Evolutionary conservation across 2,329 filamentous ascomycete species (phyloP).

Genomic region (Ceratocystis lukuohia): DNA sequence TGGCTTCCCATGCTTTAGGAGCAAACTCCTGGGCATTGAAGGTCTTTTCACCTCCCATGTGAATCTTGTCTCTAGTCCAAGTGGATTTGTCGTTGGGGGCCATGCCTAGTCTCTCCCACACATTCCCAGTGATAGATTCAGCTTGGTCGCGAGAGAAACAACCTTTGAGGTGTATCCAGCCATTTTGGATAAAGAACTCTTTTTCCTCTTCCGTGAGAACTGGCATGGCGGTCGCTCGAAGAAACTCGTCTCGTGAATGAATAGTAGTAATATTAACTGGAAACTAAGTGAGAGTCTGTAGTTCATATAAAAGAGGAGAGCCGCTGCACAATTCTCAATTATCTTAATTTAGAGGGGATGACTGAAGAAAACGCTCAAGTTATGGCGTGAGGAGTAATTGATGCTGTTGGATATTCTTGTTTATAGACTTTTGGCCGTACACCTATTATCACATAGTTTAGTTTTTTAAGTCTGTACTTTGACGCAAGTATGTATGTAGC

Average conservation of each 20-base stretch:
- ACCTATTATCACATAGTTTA: neutral
- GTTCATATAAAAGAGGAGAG: too few species aligned
- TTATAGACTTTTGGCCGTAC: slow-evolving; percentile 10
- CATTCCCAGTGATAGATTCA: slow-evolving; percentile 27
- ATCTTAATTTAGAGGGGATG: too few species aligned
- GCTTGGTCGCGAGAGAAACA: slow-evolving; percentile 31
- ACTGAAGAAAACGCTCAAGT: neutral
- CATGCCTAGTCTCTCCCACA: slow-evolving; percentile 56
- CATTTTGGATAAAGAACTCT: slow-evolving; percentile 31
- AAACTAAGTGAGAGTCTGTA: neutral
- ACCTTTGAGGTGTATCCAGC: slow-evolving; percentile 27
- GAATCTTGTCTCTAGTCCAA: slow-evolving; percentile 47
- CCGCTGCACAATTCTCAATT: too few species aligned
- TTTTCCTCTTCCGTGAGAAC: slow-evolving; percentile 30
- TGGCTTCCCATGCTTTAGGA: slow-evolving; percentile 52
- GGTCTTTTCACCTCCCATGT: slow-evolving; percentile 49
- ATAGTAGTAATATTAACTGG: neutral
- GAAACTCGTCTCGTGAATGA: neutral
- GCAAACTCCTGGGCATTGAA: slow-evolving; percentile 44
- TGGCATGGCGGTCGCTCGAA: neutral
- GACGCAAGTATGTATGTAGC: neutral
- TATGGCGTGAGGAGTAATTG: neutral
- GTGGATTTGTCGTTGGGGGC: slow-evolving; percentile 49
- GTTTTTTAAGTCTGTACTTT: neutral
- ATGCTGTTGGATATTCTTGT: neutral